Conservation (phyloP, 441 rosid species). For the Syzygium malaccense region DNA sequence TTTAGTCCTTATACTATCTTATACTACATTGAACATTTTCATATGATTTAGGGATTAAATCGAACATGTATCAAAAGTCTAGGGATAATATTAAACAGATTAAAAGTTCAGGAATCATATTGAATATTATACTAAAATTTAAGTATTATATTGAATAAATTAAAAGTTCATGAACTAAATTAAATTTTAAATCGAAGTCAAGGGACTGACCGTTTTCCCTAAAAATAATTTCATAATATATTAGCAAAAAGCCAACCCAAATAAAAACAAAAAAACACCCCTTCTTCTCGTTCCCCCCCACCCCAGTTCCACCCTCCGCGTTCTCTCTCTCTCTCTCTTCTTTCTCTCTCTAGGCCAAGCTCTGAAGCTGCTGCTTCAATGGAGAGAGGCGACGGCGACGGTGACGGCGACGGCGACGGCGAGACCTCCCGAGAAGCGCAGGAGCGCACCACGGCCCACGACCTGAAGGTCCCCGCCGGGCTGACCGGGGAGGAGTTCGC, state of each 20-base stretch:
- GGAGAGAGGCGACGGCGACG: not conserved
- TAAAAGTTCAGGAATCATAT: too few relatives aligned
- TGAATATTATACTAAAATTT: accelerated
- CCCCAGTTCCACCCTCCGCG: not conserved
- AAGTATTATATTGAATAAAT: too few relatives aligned
- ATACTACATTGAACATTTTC: too few relatives aligned
- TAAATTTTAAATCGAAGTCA: accelerated
- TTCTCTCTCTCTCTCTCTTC: not conserved
- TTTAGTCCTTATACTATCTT: too few relatives aligned
- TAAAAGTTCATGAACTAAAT: too few relatives aligned
- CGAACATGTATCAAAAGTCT: too few relatives aligned
- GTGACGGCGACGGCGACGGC: not conserved
- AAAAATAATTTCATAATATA: not conserved
- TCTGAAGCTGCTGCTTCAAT: not conserved
- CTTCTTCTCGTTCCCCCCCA: not conserved
- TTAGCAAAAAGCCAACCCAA: not conserved
- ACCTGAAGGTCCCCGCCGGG: not conserved
- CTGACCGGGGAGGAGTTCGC: not conserved
- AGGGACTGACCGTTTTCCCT: too few relatives aligned
- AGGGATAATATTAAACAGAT: too few relatives aligned
- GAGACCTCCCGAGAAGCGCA: not conserved
- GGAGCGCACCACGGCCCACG: not conserved
- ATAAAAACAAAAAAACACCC: not conserved
- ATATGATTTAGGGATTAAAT: too few relatives aligned
- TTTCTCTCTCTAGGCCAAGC: not conserved